A percentile compares a stretch with the other conserved stretches of the same genome.
Conservation (phyloP, 2,329 filamentous ascomycete species). For the Verruconis gallopava region DNA sequence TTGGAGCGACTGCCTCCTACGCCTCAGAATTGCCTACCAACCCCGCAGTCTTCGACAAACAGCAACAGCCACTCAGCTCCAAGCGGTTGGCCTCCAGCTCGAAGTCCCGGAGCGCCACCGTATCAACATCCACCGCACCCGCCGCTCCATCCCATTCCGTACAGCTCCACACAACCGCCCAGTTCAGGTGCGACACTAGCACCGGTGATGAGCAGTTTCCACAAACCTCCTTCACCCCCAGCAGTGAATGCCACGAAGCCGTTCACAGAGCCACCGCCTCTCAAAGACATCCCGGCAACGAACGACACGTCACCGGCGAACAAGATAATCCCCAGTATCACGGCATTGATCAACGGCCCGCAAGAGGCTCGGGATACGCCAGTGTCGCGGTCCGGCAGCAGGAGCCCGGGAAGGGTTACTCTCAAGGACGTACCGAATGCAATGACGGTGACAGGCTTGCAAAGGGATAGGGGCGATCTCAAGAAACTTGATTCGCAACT, state of each 20-base stretch:
- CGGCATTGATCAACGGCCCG: constrained; percentile 29
- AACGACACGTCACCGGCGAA: constrained; percentile 21
- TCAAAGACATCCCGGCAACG: constrained; percentile 16
- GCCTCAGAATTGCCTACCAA: constrained; percentile 1
- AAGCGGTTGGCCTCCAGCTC: neutral
- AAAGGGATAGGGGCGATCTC: constrained; percentile 9
- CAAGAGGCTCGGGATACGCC: constrained; percentile 17
- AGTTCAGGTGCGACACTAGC: constrained; percentile 4
- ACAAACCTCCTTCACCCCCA: constrained; percentile 10
- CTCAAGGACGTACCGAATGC: constrained; percentile 7
- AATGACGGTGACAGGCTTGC: constrained; percentile 3
- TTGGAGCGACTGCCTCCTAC: constrained; percentile 1
- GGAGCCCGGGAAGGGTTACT: constrained; percentile 19
- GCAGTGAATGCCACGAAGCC: constrained; percentile 28
- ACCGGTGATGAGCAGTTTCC: constrained; percentile 1
- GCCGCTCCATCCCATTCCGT: neutral
- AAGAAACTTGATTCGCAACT: constrained; percentile 10
- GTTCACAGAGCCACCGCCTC: constrained; percentile 19
- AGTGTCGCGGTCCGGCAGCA: constrained; percentile 27
- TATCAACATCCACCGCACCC: neutral
- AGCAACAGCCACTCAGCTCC: neutral
- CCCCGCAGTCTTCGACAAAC: neutral
- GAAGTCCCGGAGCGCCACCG: neutral
- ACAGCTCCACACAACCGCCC: neutral
- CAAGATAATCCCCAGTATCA: constrained; percentile 34